Evolutionary conservation across 495 filamentous ascomycete species (phyloP), one percentile per base, ranked within the genome.

Genomic region (Penicillium riverlandense): DNA sequence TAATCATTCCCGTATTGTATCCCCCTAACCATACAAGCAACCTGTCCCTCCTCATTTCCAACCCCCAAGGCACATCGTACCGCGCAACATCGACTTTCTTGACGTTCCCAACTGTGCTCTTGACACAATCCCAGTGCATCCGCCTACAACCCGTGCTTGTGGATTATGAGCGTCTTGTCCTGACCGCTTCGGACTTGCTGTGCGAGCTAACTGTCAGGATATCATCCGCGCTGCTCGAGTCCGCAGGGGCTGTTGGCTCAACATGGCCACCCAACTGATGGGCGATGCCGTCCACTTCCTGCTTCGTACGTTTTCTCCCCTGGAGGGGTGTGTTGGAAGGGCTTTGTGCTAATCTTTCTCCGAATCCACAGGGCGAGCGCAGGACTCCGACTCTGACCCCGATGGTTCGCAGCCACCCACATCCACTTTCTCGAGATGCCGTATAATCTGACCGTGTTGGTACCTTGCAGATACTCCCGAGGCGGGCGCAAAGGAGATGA

Each of bases 401-500:
- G 74, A 76, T 70, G 71, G 74, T 75, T 67, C 52, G 70, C 55
- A 34, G 49, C 33, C 41, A 29, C 2, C 9, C 32, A 34, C 32
- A 34, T 34, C 32, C 32, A 10, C 32, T 12, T 34, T 12, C 32
- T 22, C 22, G 22, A 22, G 22, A 22, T 22, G 22, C 4, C 22
- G 22, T 22, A 4, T 6, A 22, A 22, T 22, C 22, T 22, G 22
- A 22, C 22, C 22, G 22, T 34, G 32, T 34, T 12, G 32, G 32
- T 9, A 34, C 16, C 32, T 32, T 59, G 40, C 54, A 71, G 74
- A 69, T 60, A 59, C 71, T 37, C 75, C 79, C 38, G 82, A 83
- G 39, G 73, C 83, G 15, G 81, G 79, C 12, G 70, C 94, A 64
- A 86, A 91, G 71, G 92, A 97, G 72, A 85, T 95, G 37, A 86